These are phyloP conservation scores for Cokeromyces recurvatus DNA, from an alignment of 371 early-diverging fungal genomes.

Conservation along the genomic window DNA sequence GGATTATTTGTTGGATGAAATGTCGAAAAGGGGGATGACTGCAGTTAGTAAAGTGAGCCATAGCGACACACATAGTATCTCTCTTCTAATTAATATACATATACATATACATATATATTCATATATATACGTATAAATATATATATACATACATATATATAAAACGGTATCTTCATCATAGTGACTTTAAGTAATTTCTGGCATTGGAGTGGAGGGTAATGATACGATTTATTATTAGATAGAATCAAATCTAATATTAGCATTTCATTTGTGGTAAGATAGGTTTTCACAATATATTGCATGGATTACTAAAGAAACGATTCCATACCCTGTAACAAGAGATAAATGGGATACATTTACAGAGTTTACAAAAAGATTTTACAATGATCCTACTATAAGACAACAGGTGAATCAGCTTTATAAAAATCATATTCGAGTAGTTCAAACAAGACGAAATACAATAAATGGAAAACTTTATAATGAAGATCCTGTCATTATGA, in stretches of 20 bases:
- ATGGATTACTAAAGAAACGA: slow-evolving; percentile 37
- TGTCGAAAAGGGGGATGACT: slow-evolving; percentile 46
- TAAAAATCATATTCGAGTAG: slow-evolving; percentile 27
- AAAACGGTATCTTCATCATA: slow-evolving; percentile 4
- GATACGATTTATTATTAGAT: too few species aligned
- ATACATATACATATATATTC: too few species aligned
- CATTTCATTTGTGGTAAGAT: neutral
- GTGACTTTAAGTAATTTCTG: slow-evolving; percentile 54
- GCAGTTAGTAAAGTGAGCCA: slow-evolving; percentile 36
- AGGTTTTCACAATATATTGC: slow-evolving; percentile 54
- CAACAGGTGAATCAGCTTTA: slow-evolving; percentile 23
- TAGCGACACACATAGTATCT: neutral
- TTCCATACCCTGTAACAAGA: slow-evolving; percentile 42
- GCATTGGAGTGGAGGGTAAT: slow-evolving; percentile 63
- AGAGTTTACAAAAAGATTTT: slow-evolving; percentile 34
- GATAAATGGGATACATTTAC: slow-evolving; percentile 20
- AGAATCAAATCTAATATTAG: too few species aligned
- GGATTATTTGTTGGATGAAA: slow-evolving; percentile 47
- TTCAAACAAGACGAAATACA: slow-evolving; percentile 30
- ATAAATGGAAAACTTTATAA: slow-evolving; percentile 33
- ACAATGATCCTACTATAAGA: slow-evolving; percentile 22
- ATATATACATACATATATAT: too few species aligned
- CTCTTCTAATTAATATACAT: too few species aligned
- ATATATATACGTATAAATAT: too few species aligned
- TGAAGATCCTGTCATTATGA: slow-evolving; percentile 39